Base-by-base conservation (phyloP, 768 basidiomycete genomes). In the Rhizopogon rudus region DNA sequence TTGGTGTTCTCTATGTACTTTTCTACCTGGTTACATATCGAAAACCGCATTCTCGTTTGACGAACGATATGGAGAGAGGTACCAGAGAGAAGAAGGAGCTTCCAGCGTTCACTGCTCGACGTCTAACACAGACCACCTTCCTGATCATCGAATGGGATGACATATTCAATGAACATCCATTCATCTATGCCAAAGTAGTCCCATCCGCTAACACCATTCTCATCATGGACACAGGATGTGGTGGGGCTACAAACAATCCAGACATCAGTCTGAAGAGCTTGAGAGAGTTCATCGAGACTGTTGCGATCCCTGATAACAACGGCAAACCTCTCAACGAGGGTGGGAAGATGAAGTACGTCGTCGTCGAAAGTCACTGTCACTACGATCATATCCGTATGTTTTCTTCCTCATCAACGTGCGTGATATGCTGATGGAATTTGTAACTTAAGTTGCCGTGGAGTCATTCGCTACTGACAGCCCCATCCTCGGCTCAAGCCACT, bases 301-400 rank as follows among this genome's bases (percentile, higher is more conserved):
- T 78, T 4, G 57, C 57, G 2, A 60, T 82, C 25, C 60, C 63
- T 5, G 77, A 77, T 48, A 82, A 81, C 58, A 68, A 58, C 9
- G 73, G 69, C 14, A 52, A 54, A 40, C 75, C 81, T 25, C 64
- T 83, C 57, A 83, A 83, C 57, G 64, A 66, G 42, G 67, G 61
- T 3, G 74, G 75, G 9, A 61, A 56, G 44, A 62, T 78, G 72
- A 61, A 63, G 39, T 83, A 83, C 55, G 61, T 80, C 39, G 73
- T 82, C 8, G 76, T 78, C 20, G 67, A 75, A 41, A 81, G 75
- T 10, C 81, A 82, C 61, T 81, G 80, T 55, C 82, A 83, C 57
- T 82, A 80, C 58, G 82, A 83, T 59, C 81, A 82, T 58, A 83
- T 83, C 37, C 67, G 81, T 82, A 63, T 51, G 80, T 72, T 41